Conservation (phyloP, 225 moss, liverwort and hornwort species). For the Marchantia paleacea region DNA sequence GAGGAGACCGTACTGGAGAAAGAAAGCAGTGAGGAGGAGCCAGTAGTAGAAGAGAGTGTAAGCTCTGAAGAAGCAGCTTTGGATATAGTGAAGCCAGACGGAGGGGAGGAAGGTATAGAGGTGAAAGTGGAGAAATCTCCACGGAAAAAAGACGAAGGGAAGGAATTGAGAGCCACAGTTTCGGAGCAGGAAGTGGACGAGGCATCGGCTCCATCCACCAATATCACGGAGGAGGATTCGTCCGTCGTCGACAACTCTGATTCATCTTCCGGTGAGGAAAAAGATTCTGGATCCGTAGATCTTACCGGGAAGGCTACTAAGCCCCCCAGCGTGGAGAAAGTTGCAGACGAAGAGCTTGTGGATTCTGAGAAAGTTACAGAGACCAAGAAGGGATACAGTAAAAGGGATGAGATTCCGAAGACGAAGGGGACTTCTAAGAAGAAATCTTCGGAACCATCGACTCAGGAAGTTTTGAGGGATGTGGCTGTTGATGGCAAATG, state of each 20-base stretch:
- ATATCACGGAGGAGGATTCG: no score
- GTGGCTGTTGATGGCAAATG: conserved; percentile 30
- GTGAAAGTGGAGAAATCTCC: not conserved
- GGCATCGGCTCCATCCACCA: no score
- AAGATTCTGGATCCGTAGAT: not conserved
- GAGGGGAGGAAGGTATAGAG: not conserved
- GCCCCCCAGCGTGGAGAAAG: not conserved
- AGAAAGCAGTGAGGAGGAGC: no score
- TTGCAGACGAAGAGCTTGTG: not conserved
- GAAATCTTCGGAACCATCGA: not conserved
- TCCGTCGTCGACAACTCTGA: not conserved
- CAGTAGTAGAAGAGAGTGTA: not conserved
- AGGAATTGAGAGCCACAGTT: no score
- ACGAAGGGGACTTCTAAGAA: no score
- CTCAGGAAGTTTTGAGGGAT: conserved; percentile 3
- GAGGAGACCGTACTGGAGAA: not conserved
- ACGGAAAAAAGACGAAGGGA: not conserved
- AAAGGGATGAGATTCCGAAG: not conserved
- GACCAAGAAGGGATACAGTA: not conserved
- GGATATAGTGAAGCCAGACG: not conserved
- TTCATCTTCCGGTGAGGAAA: not conserved
- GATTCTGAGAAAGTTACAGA: not conserved
- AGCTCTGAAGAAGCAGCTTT: not conserved
- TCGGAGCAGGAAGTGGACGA: no score
- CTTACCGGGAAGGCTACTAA: not conserved